phyloP scores from a whole-genome alignment of 2,329 filamentous ascomycete species.

The Byssochlamys sp. region DNA sequence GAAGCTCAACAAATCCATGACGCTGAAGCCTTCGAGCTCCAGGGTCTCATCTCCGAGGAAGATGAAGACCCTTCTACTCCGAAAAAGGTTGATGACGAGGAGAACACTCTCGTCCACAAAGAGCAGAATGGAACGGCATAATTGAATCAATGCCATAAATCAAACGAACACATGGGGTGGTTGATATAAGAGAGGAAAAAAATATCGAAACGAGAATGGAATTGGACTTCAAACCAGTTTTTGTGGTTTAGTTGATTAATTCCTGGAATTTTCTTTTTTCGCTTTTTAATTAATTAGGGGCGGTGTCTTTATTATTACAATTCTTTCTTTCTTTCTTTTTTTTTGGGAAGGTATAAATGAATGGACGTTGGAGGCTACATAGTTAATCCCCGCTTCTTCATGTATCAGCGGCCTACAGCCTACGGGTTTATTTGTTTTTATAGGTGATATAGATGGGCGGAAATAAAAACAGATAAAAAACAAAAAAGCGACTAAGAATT shows the following conservation, averaged over 20 bases:
- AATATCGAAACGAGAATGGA: too few relatives aligned
- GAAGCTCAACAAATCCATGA: conserved; percentile 54
- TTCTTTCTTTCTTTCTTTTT: background rate
- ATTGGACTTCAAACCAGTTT: too few relatives aligned
- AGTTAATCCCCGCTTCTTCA: background rate
- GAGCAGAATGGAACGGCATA: conserved; percentile 2
- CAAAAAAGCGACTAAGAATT: background rate
- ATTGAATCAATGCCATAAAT: background rate
- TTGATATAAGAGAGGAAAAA: background rate
- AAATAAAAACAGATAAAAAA: background rate
- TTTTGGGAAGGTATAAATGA: background rate
- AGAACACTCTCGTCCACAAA: conserved; percentile 15
- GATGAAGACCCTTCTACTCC: conserved; percentile 48
- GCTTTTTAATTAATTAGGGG: background rate
- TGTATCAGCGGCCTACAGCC: background rate
- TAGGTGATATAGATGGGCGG: background rate
- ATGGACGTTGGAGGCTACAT: too few relatives aligned
- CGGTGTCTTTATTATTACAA: too few relatives aligned
- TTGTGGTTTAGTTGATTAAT: background rate
- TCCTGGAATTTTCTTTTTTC: background rate
- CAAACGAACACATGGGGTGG: too few relatives aligned
- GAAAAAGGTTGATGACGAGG: conserved; percentile 23
- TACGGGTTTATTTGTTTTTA: background rate
- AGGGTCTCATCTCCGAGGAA: conserved; percentile 80
- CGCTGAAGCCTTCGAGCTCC: conserved; percentile 87